phyloP scores from a whole-genome alignment of 2,329 filamentous ascomycete genomes.

The Aspergillus pseudoterreus region DNA sequence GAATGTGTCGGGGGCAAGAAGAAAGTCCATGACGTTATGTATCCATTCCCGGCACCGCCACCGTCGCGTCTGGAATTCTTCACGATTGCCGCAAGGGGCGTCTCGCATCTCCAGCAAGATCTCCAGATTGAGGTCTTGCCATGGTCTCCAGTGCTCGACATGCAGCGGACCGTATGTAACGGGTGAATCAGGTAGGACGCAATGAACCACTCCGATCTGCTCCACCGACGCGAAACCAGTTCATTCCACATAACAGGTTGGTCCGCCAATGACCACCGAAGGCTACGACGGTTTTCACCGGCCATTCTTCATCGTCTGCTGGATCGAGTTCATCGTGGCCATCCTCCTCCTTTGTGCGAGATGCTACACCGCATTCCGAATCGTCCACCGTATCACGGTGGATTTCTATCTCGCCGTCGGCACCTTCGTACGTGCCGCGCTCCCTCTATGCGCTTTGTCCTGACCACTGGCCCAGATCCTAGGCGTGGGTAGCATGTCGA shows the following conservation, averaged over 20 bases:
- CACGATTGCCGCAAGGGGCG: background rate
- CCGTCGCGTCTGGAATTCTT: background rate
- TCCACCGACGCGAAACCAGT: background rate
- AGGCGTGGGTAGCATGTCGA: conserved; percentile 6
- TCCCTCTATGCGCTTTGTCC: background rate
- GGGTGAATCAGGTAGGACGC: too few relatives aligned
- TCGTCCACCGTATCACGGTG: conserved; percentile 10
- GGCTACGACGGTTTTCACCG: conserved; percentile 1
- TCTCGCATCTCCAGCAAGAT: too few relatives aligned
- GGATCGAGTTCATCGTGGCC: conserved; percentile 14
- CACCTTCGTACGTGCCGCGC: conserved; percentile 13
- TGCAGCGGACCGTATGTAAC: too few relatives aligned
- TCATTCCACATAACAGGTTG: background rate
- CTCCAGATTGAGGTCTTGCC: too few relatives aligned
- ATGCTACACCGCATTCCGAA: conserved; percentile 14
- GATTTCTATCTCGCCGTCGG: conserved; percentile 17
- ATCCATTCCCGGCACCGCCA: background rate
- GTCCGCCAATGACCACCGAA: background rate
- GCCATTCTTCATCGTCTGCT: conserved; percentile 12
- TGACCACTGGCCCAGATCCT: conserved; percentile 2
- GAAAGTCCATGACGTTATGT: background rate
- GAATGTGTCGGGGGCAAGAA: background rate
- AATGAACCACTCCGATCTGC: background rate
- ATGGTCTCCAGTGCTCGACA: too few relatives aligned
- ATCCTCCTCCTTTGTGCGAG: conserved; percentile 14